Evolutionary conservation across 352 stramenopile species (phyloP).

Genomic region (Aphanomyces invadans): DNA sequence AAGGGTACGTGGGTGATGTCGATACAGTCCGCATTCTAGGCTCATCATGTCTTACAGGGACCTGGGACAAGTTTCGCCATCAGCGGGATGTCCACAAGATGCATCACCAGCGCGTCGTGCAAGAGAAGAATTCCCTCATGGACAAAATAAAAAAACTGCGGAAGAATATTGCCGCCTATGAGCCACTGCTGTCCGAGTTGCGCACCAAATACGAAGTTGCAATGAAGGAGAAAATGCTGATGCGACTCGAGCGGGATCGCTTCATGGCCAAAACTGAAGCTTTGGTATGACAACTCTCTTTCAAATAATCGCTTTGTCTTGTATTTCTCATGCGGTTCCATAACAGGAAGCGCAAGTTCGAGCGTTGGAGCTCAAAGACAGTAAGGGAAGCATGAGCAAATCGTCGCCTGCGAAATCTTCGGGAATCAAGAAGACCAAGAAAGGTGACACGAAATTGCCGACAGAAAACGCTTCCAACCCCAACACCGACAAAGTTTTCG

Average conservation of each 20-base stretch:
- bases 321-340: too few species aligned
- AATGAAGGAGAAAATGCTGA: conserved; percentile 97
- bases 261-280: conserved; percentile 82
- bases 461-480: conserved; percentile 56
- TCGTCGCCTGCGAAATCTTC: conserved; percentile 22
- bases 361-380: conserved; percentile 18
- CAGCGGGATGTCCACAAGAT: conserved; percentile 94
- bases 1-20: too few species aligned
- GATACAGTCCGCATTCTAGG: too few species aligned
- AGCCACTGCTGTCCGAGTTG: conserved; percentile 89
- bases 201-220: conserved; percentile 91
- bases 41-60: conserved; percentile 34
- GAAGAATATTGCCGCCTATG: conserved; percentile 86
- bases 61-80: conserved; percentile 94
- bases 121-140: conserved; percentile 91
- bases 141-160: conserved; percentile 88
- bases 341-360: conserved; percentile 29
- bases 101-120: conserved; percentile 92
- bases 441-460: conserved; percentile 53
- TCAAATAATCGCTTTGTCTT: too few species aligned
- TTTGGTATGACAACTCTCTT: conserved; percentile 47
- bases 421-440: conserved; percentile 40
- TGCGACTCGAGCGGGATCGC: conserved; percentile 89
- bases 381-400: conserved; percentile 10
- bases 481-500: conserved; percentile 62